Conservation (phyloP, 768 basidiomycete genomes). For the Boletus insuetus region DNA sequence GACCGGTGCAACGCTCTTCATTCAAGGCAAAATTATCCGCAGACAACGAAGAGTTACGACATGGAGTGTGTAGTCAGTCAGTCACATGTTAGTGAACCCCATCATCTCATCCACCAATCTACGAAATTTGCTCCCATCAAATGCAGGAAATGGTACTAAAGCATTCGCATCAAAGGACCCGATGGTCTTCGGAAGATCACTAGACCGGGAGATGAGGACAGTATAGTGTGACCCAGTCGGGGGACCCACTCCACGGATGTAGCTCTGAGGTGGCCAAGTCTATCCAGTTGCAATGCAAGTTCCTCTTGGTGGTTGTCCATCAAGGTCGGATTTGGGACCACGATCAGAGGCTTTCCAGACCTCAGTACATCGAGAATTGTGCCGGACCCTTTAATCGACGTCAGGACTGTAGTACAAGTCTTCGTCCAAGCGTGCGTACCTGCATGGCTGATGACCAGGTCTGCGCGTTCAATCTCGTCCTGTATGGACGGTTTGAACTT, state of each 20-base stretch:
- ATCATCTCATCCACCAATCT: conserved; percentile 72
- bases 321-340: conserved; percentile 85
- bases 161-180: conserved; percentile 42
- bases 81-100: conserved; percentile 53
- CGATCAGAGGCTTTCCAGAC: conserved; percentile 71
- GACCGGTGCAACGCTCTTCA: conserved; percentile 38
- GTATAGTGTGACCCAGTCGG: neutral
- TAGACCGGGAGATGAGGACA: conserved; percentile 26
- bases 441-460: conserved; percentile 90
- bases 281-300: conserved; percentile 66
- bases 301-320: conserved; percentile 94
- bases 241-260: conserved; percentile 55
- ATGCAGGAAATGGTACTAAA: conserved; percentile 61
- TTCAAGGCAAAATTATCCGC: neutral
- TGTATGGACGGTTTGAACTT: conserved; percentile 73
- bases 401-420: neutral
- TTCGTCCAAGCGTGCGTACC: conserved; percentile 46
- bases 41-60: neutral
- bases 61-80: conserved; percentile 1
- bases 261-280: conserved; percentile 54
- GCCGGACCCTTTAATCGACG: conserved; percentile 73
- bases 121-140: conserved; percentile 66
- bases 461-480: conserved; percentile 59
- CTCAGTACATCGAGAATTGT: conserved; percentile 90
- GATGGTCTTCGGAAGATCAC: conserved; percentile 57